These are phyloP conservation scores for Datura wrightii DNA, from an alignment of 257 asterid species.

Conservation along the genomic window DNA sequence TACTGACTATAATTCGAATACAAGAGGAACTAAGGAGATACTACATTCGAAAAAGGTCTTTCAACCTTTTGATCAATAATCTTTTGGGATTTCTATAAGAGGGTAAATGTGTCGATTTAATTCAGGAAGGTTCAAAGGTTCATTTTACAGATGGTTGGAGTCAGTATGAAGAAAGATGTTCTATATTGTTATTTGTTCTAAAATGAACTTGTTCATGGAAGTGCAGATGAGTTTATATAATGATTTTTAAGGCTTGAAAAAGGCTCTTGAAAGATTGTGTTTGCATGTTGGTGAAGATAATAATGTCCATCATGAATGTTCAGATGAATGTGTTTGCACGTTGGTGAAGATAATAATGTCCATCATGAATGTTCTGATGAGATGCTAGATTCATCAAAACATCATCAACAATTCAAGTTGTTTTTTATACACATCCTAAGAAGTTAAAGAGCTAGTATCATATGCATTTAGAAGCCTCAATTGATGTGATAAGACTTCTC, in stretches of 20 bases:
- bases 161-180: background rate
- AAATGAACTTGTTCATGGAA: background rate
- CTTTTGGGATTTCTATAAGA: too few species aligned
- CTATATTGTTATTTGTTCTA: slow-evolving; percentile 20
- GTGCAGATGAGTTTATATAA: background rate
- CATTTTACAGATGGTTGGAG: slow-evolving; percentile 3
- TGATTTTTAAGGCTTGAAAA: slow-evolving; percentile 5
- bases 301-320: too few species aligned
- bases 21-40: too few species aligned
- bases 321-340: too few species aligned
- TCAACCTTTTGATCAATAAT: too few species aligned
- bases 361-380: background rate
- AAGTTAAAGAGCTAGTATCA: background rate
- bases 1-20: too few species aligned
- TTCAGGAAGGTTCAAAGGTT: too few species aligned
- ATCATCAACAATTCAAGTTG: background rate
- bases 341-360: too few species aligned
- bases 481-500: background rate
- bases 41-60: too few species aligned
- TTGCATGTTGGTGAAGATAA: background rate
- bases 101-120: too few species aligned
- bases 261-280: background rate
- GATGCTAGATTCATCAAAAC: background rate
- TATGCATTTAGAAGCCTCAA: background rate
- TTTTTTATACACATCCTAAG: background rate